Base-by-base conservation (phyloP, 2,329 filamentous ascomycete species). In the Colletotrichum sublineola region DNA sequence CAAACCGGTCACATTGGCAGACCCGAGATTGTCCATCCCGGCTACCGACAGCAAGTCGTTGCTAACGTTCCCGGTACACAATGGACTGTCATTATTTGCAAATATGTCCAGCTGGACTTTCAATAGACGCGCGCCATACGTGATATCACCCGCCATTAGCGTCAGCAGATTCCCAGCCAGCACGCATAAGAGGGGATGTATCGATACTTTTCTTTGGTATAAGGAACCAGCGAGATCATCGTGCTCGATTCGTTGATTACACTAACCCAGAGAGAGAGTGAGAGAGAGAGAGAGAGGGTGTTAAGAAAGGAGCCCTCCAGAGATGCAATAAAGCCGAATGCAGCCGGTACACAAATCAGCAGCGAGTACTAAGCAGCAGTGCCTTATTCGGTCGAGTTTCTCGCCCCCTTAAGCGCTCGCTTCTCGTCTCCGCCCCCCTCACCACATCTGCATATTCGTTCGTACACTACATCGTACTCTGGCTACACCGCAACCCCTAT, bases 381-480 rank as follows among this genome's bases (percentile, higher is more conserved):
- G 48, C 65, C 69, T 53, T 53, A 38, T 61, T 48, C 40, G 40
- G 33, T n/a, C 48, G 40, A 42, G 44, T 63, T 58, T 68, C 52
- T 71, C 52, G 44, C 60, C 46, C 60, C 60, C 53, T 60, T 55
- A 64, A 69, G 65, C 69, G 46, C 65, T 64, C 69, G 20, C 66
- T 69, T 55, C 53, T 69, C 65, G 46, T 60, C 52, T 60, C 46
- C 24, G 12, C 24, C 52, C 33, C 42, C 33, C 42, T 63, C 56
- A 62, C 68, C 36, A 62, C 57, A 62, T 40, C 40, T 33, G 36
- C 53, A 38, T 55, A 44, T 7, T 7, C 8, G 8, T 36, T 36
- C 12, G 40, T 42, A 42, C 40, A 44, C 4, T 18, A 44, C 24
- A 24, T 24, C 24, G 24, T 24, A 24, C 15, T 44, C 15, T 0